Conservation (phyloP, 1,284 basidiomycete genomes). For the Neotropicomus parvogracilis region DNA sequence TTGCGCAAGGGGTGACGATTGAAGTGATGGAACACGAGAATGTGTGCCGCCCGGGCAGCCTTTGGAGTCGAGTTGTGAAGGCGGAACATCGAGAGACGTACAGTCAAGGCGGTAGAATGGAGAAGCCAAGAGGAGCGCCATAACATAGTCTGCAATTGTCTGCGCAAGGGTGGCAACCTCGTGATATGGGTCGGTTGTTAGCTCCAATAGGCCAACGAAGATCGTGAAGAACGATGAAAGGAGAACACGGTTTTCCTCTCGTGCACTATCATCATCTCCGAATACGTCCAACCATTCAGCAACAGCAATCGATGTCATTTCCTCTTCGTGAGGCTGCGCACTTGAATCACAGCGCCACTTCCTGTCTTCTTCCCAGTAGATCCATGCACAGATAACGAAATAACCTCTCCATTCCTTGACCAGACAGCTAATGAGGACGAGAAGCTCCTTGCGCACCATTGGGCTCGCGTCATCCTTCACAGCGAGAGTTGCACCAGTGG, state of each 20-base stretch:
- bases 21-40: conserved; percentile 52
- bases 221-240: conserved; percentile 92
- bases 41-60: conserved; percentile 36
- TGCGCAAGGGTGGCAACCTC: conserved; percentile 90
- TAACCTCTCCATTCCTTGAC: conserved; percentile 96
- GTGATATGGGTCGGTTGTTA: conserved; percentile 89
- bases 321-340: conserved; percentile 49
- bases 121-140: conserved; percentile 85
- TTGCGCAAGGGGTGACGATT: conserved; percentile 38
- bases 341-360: conserved; percentile 45
- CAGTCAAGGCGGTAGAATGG: conserved; percentile 75
- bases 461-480: conserved; percentile 94
- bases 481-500: conserved; percentile 72
- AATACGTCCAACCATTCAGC: conserved; percentile 71
- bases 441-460: conserved; percentile 92
- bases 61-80: conserved; percentile 32
- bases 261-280: conserved; percentile 59
- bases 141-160: conserved; percentile 90
- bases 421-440: conserved; percentile 88
- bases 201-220: conserved; percentile 84
- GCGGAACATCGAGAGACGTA: conserved; percentile 56
- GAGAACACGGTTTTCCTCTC: conserved; percentile 80
- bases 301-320: conserved; percentile 69
- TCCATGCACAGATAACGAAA: conserved; percentile 94
- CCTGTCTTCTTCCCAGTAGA: conserved; percentile 87